These are phyloP conservation scores for Psophocarpus tetragonolobus DNA, from an alignment of 306 rosid genomes.

Conservation along the genomic window DNA sequence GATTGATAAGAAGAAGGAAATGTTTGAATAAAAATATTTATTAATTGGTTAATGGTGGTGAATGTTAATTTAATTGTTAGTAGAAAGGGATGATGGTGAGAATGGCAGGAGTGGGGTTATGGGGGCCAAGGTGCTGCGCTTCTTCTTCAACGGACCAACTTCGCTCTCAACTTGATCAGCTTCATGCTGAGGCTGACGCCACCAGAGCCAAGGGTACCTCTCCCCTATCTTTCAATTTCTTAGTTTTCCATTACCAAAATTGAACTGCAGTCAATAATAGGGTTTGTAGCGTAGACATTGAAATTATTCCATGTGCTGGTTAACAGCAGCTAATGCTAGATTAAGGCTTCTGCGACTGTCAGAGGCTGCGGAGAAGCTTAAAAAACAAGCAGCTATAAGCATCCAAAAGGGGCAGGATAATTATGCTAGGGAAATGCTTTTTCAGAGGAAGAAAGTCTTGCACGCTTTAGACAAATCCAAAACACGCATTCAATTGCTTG, in stretches of 20 bases:
- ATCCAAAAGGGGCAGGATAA: conserved; percentile 73
- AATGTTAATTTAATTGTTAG: too few species aligned
- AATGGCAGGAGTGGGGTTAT: conserved; percentile 36
- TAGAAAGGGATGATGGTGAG: conserved; percentile 40
- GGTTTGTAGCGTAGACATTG: background rate
- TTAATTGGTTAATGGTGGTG: too few species aligned
- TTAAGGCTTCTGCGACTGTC: conserved; percentile 79
- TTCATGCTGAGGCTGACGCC: conserved; percentile 69
- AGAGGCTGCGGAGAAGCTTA: conserved; percentile 93
- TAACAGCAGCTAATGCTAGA: conserved; percentile 84
- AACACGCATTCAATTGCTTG: conserved; percentile 78
- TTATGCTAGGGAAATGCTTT: conserved; percentile 75
- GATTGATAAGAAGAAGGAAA: too few species aligned
- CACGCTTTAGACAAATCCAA: conserved; percentile 86
- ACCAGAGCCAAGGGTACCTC: conserved; percentile 72
- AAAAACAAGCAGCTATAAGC: conserved; percentile 73
- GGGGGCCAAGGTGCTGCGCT: conserved; percentile 42
- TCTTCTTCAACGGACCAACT: conserved; percentile 65
- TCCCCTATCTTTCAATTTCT: background rate
- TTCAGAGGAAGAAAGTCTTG: conserved; percentile 89
- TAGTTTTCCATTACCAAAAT: background rate
- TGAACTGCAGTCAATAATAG: background rate
- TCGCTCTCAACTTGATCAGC: conserved; percentile 73
- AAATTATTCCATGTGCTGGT: conserved; percentile 16
- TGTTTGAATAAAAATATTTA: too few species aligned